Evolutionary conservation across 2,329 filamentous ascomycete genomes (phyloP).

Genomic region (Trichoderma koningii): DNA sequence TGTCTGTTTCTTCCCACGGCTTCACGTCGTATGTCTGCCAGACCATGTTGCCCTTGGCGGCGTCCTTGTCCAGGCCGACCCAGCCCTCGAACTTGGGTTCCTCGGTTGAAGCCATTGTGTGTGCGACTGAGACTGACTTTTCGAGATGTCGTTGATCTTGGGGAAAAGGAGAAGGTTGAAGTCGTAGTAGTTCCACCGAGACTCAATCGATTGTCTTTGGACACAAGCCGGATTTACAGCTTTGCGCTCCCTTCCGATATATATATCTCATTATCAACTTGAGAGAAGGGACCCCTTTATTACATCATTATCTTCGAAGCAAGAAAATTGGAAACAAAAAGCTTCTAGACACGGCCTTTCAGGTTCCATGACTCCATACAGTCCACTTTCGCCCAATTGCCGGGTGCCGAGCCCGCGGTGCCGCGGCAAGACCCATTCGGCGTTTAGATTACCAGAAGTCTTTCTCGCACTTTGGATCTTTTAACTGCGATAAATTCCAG

Average conservation of each 20-base stretch:
- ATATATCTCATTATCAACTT: background rate
- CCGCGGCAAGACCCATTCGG: too few relatives aligned
- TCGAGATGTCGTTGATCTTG: too few relatives aligned
- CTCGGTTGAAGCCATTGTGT: slow-evolving; percentile 3
- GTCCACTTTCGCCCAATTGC: background rate
- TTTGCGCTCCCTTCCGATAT: background rate
- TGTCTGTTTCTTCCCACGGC: slow-evolving; percentile 24
- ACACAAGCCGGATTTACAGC: too few relatives aligned
- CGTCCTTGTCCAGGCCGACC: slow-evolving; percentile 1
- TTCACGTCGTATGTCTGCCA: slow-evolving; percentile 12
- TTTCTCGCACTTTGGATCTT: too few relatives aligned
- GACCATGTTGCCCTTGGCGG: slow-evolving; percentile 19
- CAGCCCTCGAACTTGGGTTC: slow-evolving; percentile 21
- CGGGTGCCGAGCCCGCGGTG: background rate
- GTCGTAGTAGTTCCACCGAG: too few relatives aligned
- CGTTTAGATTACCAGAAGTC: too few relatives aligned
- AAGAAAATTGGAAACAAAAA: background rate
- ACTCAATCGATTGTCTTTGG: too few relatives aligned
- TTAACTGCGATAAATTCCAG: too few relatives aligned
- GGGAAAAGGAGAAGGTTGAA: too few relatives aligned
- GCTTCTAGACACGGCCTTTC: background rate
- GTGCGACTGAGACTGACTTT: background rate
- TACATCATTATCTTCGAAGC: slow-evolving; percentile 1
- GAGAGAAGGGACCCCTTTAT: background rate
- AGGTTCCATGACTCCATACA: background rate